Evolutionary conservation across 768 basidiomycete genomes (phyloP).

Genomic region (Kwoniella europaea): DNA sequence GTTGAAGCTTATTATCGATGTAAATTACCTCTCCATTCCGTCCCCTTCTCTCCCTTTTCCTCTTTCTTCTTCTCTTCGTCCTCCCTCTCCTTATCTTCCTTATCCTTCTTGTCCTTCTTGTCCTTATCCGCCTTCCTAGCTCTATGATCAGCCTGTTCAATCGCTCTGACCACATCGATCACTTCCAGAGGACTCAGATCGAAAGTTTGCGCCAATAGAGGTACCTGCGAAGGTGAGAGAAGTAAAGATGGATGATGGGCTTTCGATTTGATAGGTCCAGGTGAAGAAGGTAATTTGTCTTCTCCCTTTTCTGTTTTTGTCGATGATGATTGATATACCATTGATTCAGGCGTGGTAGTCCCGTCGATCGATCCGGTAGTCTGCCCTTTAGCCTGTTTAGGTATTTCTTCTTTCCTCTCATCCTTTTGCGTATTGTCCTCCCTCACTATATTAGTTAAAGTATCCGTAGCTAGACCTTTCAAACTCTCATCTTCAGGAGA

Average conservation of each 20-base stretch:
- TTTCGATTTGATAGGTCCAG: slow-evolving; percentile 23
- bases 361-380: slow-evolving; percentile 31
- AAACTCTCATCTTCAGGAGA: slow-evolving; percentile 6
- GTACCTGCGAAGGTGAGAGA: slow-evolving; percentile 37
- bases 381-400: slow-evolving; percentile 37
- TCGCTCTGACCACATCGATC: slow-evolving; percentile 57
- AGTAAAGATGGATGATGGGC: slow-evolving; percentile 40
- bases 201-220: slow-evolving; percentile 46
- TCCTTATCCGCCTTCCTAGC: slow-evolving; percentile 39
- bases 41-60: not conserved
- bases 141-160: slow-evolving; percentile 55
- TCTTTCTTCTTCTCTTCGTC: slow-evolving; percentile 2
- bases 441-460: not conserved
- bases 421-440: not conserved
- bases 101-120: slow-evolving; percentile 19
- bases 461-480: not conserved
- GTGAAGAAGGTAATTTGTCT: slow-evolving; percentile 6
- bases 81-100: slow-evolving; percentile 3
- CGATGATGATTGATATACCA: slow-evolving; percentile 27
- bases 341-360: slow-evolving; percentile 38
- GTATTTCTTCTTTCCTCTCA: slow-evolving; percentile 3
- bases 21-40: slow-evolving; percentile 43
- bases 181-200: slow-evolving; percentile 48
- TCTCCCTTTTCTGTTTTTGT: not conserved
- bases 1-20: slow-evolving; percentile 27